phyloP scores from a whole-genome alignment of 1,284 basidiomycete species.

The Phylloboletellus chloephorus region DNA sequence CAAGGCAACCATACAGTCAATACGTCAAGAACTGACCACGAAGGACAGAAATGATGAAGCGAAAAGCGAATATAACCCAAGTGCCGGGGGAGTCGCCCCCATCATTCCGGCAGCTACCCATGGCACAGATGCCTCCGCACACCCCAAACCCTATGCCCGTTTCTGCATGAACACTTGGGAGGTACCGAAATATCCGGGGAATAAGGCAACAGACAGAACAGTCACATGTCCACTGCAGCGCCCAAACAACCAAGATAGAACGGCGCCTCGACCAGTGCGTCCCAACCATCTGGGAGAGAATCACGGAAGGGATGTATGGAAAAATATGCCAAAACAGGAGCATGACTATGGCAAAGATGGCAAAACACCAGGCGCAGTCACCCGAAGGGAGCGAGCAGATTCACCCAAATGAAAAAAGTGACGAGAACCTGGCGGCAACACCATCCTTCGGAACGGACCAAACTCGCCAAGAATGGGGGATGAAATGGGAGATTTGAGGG shows the following conservation, averaged over 20 bases:
- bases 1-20: neutral
- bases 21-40: conserved; percentile 3
- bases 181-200: neutral
- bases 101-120: neutral
- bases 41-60: conserved; percentile 7
- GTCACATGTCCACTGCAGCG: conserved; percentile 1
- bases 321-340: neutral
- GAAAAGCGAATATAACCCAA: neutral
- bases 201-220: neutral
- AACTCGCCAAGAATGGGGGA: neutral
- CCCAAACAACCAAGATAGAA: neutral
- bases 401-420: neutral
- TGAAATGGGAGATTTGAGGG: neutral
- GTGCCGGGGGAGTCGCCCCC: neutral
- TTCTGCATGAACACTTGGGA: neutral
- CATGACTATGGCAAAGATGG: neutral
- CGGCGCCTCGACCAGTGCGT: neutral
- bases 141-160: neutral
- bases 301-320: neutral
- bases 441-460: too few relatives aligned
- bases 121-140: neutral
- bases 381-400: neutral
- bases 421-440: neutral
- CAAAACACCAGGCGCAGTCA: conserved; percentile 4
- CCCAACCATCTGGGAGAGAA: neutral